A percentile compares a stretch with the other conserved stretches of the same genome.
phyloP scores from a whole-genome alignment of 2,329 filamentous ascomycete species.

The Alternaria tenuissima region DNA sequence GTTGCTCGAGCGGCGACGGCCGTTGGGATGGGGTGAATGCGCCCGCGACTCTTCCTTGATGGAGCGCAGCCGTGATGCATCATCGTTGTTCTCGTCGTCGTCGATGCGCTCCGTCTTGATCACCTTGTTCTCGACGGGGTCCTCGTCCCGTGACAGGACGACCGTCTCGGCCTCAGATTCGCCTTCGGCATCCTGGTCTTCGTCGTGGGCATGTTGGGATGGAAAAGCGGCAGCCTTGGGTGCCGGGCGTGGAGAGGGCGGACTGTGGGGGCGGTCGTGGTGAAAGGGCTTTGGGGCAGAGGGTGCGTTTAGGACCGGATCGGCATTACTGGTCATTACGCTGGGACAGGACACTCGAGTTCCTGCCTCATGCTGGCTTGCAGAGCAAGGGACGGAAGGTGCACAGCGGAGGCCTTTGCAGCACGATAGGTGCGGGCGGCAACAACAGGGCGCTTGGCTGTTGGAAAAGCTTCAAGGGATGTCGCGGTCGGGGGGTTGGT shows the following conservation, averaged over 20 bases:
- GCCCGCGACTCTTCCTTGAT: conserved; percentile 40
- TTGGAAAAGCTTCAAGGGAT: conserved; percentile 12
- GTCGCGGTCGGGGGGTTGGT: conserved; percentile 20
- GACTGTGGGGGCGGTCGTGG: conserved; percentile 22
- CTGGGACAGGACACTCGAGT: conserved; percentile 48
- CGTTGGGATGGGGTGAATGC: conserved; percentile 37
- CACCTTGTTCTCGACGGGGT: conserved; percentile 49
- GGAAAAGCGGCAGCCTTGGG: conserved; percentile 15
- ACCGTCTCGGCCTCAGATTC: conserved; percentile 62
- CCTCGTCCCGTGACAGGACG: conserved; percentile 54
- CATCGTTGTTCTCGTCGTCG: conserved; percentile 35
- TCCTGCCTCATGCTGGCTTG: conserved; percentile 52
- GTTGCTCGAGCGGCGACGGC: conserved; percentile 36
- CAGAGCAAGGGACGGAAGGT: conserved; percentile 35
- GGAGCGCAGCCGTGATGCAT: conserved; percentile 31
- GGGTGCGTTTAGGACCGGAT: conserved; percentile 43
- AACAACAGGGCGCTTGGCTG: conserved; percentile 36
- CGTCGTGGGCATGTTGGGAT: conserved; percentile 34
- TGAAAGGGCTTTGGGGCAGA: conserved; percentile 23
- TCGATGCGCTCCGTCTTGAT: conserved; percentile 53
- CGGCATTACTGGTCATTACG: conserved; percentile 53
- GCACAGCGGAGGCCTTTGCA: conserved; percentile 1
- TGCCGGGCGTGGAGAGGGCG: conserved; percentile 23
- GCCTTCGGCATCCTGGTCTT: conserved; percentile 48
- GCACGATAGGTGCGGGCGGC: conserved; percentile 5